Percentiles rank a stretch among this genome's conserved stretches.
Evolutionary conservation across 2,329 filamentous ascomycete genomes (phyloP).

Genomic region (Cadophora luteo-olivacea): DNA sequence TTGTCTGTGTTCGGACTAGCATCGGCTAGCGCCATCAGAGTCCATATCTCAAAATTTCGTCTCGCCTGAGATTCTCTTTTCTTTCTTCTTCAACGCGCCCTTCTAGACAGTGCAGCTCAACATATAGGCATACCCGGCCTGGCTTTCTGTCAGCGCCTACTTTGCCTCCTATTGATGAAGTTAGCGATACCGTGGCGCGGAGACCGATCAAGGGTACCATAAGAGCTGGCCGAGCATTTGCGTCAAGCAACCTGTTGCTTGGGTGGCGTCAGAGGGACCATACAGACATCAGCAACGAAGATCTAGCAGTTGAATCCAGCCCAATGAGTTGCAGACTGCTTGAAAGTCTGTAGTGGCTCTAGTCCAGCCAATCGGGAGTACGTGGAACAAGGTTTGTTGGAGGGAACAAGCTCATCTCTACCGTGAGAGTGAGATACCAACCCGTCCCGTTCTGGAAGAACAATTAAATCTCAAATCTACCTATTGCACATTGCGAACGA

Average conservation of each 20-base stretch:
- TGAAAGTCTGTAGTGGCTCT: not conserved
- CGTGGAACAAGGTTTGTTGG: too few relatives aligned
- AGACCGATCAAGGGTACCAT: conserved; percentile 61
- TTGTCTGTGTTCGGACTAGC: conserved; percentile 29
- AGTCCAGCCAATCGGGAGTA: too few relatives aligned
- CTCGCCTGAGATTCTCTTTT: conserved; percentile 33
- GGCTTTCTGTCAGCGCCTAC: conserved; percentile 73
- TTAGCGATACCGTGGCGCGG: conserved; percentile 64
- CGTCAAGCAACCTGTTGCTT: conserved; percentile 61
- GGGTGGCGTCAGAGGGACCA: conserved; percentile 86
- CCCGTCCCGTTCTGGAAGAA: too few relatives aligned
- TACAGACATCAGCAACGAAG: conserved; percentile 53
- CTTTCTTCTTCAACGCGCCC: conserved; percentile 69
- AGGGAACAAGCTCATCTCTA: too few relatives aligned
- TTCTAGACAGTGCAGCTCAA: conserved; percentile 87
- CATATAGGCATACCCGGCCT: conserved; percentile 61
- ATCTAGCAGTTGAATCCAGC: too few relatives aligned
- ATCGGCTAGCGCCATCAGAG: not conserved
- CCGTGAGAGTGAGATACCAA: too few relatives aligned
- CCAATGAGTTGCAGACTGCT: too few relatives aligned
- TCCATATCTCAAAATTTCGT: conserved; percentile 32
- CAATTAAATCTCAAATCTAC: too few relatives aligned
- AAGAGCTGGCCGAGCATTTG: conserved; percentile 62
- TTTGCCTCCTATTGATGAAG: conserved; percentile 66
- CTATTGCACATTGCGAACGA: too few relatives aligned